Percentiles rank a stretch among this genome's conserved stretches.
Evolutionary conservation across 2,329 filamentous ascomycete genomes (phyloP).

Genomic region (Pyrenophora seminiperda): DNA sequence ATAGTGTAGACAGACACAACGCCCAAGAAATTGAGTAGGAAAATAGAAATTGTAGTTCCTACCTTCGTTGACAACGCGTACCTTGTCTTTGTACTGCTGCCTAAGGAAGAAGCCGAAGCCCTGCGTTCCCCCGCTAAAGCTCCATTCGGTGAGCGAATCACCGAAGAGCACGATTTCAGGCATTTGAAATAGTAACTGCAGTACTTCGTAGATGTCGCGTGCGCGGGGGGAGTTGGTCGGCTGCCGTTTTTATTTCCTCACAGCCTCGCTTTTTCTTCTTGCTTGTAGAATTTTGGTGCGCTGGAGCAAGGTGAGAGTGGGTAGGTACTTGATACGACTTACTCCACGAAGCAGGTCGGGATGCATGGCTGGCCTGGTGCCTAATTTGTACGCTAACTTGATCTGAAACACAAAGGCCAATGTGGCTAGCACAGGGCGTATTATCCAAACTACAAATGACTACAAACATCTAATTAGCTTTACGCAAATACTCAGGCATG

Average conservation of each 20-base stretch:
- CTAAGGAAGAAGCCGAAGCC: slow-evolving; percentile 41
- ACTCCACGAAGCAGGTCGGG: no score
- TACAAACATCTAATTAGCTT: no score
- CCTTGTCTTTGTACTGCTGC: slow-evolving; percentile 33
- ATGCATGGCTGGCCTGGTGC: no score
- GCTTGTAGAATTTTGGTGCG: neutral
- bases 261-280: neutral
- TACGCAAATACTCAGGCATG: no score
- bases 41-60: neutral
- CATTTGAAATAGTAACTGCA: neutral
- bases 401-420: no score
- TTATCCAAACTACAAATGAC: no score
- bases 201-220: neutral
- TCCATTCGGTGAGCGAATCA: slow-evolving; percentile 43
- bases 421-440: no score
- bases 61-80: slow-evolving; percentile 41
- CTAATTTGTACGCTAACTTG: no score
- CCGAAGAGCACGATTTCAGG: slow-evolving; percentile 44
- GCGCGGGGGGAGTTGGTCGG: neutral
- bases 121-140: slow-evolving; percentile 31
- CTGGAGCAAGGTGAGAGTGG: neutral
- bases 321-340: no score
- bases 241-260: neutral
- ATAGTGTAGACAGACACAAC: no score
- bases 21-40: no score